Conservation (phyloP, 2,329 filamentous ascomycete species). For the Ascochyta clinopodiicola region DNA sequence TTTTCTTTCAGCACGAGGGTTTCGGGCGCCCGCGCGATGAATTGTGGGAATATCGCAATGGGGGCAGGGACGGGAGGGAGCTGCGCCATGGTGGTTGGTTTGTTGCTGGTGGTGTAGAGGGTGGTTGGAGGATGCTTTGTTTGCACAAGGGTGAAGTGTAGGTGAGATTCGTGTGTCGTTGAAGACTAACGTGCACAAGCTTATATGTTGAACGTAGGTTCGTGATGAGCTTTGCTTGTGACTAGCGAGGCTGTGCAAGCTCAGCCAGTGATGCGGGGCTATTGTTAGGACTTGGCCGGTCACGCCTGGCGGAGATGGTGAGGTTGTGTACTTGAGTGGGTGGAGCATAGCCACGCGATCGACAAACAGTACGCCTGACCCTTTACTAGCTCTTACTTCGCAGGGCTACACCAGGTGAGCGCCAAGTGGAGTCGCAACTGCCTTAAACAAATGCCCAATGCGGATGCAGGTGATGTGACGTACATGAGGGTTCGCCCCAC, state of each 20-base stretch:
- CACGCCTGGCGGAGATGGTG: neutral
- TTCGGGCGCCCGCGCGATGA: conserved; percentile 37
- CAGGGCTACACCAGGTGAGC: neutral
- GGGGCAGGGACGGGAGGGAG: conserved; percentile 25
- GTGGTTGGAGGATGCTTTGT: neutral
- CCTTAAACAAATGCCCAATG: neutral
- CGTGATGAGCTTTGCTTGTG: neutral
- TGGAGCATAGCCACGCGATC: conserved; percentile 12
- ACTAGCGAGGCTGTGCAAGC: neutral
- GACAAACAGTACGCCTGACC: conserved; percentile 1
- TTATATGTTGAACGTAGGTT: neutral
- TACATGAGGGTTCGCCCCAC: neutral
- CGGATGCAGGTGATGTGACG: neutral
- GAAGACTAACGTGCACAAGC: neutral
- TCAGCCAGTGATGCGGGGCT: neutral
- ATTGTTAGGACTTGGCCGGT: neutral
- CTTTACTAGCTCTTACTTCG: neutral
- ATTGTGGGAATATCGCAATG: conserved; percentile 39
- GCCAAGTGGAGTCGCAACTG: neutral
- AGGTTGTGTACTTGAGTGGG: neutral
- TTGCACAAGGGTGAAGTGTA: neutral
- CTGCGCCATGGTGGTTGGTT: conserved; percentile 15
- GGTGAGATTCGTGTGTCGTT: neutral
- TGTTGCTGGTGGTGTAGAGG: too few relatives aligned
- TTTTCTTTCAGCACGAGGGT: conserved; percentile 68